Base-by-base conservation (phyloP, 176 grass and related monocot species). In the Thalia dealbata region DNA sequence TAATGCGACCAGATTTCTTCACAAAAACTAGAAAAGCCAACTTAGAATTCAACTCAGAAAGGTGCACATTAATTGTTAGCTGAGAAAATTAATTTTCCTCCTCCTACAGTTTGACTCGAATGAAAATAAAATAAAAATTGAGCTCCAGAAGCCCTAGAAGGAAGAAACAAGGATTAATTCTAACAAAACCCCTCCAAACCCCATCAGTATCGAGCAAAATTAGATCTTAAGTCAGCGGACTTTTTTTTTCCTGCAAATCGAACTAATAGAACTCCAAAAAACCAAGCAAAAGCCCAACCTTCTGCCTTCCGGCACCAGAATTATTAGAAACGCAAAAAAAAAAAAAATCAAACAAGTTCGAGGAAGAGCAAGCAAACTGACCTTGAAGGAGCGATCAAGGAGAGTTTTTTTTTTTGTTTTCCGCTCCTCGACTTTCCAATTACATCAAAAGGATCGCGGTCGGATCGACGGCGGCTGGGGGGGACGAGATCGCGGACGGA, bases 271-370 rank as follows among this genome's bases (percentile, higher is more conserved):
- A 23, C 19, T 60, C 21, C 22, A 22, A 9, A 9, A 60, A 60
- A 23, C 56, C 22, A 60, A 23, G 7, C 19, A 60, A 60, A 60
- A 21, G 5, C 0, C 18, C 7, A 60, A 60, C 7, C 22, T 7
- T n/a, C n/a, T n/a, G n/a, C n/a, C n/a, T 64, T 64, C 61, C 2
- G 27, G 5, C 13, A 64, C 12, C 25, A 64, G 9, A 30, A 9
- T 16, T 30, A 26, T 30, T 64, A 26, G 3, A 30, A 64, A 64
- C 32, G 27, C 62, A 5, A 0, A 64, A 35, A 30, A 16, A 30
- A 64, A 64, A 30, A 14, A 35, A 14, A 64, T 64, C 62, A 64
- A 64, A 64, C 26, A 14, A 64, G 28, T 64, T 64, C 62, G 24
- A n/a, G n/a, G 62, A 64, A 30, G 14, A 18, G 18, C 45, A 64